Evolutionary conservation across 108 stramenopile species (phyloP), one percentile per base, ranked within the genome.

Genomic region (Tribonema minus): DNA sequence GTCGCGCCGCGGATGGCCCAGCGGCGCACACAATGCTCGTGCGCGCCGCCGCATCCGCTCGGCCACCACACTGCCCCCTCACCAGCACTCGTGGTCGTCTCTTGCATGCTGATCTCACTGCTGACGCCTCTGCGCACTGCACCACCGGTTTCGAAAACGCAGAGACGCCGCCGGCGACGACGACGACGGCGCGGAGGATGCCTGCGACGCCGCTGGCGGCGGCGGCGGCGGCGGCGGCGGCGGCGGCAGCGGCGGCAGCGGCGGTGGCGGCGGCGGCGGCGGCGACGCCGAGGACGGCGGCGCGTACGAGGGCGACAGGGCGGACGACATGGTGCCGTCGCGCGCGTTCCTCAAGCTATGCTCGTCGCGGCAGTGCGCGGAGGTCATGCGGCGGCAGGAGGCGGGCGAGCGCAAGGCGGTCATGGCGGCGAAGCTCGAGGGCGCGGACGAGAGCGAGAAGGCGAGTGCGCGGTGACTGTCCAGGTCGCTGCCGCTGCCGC

Each of bases 291-390:
- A 80, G 32, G 79, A 66, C 39, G 78, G 64, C 27, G 71, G 80
- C 3, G 71, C 72, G 34, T 29, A 70, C 37, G 82, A 79, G 41
- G n/a, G n/a, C n/a, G n/a, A n/a, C n/a, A n/a, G n/a, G n/a, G n/a
- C n/a, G n/a, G n/a, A n/a, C n/a, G 82, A 84, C 75, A 76, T 84
- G 67, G 83, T 84, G 54, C 83, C 83, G 33, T 70, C 37, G 29
- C 72, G 83, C 6, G 37, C 39, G 32, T 82, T 82, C 68, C 46
- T 84, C 7, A 84, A 84, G 82, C 68, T 79, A 39, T 76, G 69
- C 68, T 63, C 60, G 61, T 54, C 40, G 30, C 75, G 80, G 64
- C 80, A 84, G 72, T 80, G 68, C 64, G 66, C 58, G 64, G 85
- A 84, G 46, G 64, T 71, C 54, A 65, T 81, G 35, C 72, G 85